A percentile compares a stretch with the other conserved stretches of the same genome.
These are phyloP conservation scores for Lepiota venenata DNA, from an alignment of 768 basidiomycete species.

Conservation along the genomic window DNA sequence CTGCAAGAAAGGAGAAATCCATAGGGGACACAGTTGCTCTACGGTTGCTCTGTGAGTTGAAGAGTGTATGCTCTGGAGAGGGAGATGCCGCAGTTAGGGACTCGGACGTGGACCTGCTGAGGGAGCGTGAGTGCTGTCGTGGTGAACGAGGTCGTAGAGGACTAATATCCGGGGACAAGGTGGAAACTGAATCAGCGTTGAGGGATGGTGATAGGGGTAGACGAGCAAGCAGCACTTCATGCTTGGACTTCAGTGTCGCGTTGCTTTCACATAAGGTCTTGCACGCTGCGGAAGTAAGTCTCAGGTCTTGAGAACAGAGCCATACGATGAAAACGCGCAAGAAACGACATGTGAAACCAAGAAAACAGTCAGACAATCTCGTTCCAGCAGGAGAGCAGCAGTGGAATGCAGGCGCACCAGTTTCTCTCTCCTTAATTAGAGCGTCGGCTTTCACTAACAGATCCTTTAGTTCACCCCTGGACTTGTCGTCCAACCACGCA, in stretches of 20 bases:
- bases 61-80: constrained; percentile 1
- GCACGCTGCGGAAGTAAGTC: constrained; percentile 61
- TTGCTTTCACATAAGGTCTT: constrained; percentile 72
- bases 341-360: background rate
- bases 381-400: background rate
- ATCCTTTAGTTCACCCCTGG: constrained; percentile 69
- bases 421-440: constrained; percentile 74
- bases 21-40: constrained; percentile 63
- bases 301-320: constrained; percentile 46
- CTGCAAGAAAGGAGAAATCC: constrained; percentile 68
- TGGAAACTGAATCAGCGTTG: constrained; percentile 20
- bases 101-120: constrained; percentile 15
- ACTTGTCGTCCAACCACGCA: constrained; percentile 56
- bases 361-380: background rate
- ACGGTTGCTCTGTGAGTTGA: constrained; percentile 23
- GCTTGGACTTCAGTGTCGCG: constrained; percentile 62
- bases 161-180: constrained; percentile 34
- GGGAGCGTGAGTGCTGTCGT: background rate
- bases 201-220: constrained; percentile 44
- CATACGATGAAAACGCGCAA: background rate
- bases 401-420: constrained; percentile 45
- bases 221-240: constrained; percentile 66
- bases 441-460: constrained; percentile 71
- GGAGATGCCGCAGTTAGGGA: constrained; percentile 1
- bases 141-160: constrained; percentile 16